Evolutionary conservation across 148 eudicot genomes (phyloP).

Genomic region (Silene latifolia): DNA sequence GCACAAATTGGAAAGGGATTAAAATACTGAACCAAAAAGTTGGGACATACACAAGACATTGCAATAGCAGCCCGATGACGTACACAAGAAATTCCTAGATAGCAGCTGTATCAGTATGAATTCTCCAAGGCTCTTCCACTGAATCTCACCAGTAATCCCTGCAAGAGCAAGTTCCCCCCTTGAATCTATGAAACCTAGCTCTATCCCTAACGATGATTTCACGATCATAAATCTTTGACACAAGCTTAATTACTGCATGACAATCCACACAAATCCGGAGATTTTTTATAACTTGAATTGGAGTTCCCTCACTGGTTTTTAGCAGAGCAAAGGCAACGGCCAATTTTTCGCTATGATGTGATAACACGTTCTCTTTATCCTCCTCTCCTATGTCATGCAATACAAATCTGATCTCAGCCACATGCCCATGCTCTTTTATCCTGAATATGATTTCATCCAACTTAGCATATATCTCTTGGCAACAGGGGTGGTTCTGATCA

Average conservation of each 20-base stretch:
- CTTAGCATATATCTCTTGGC: constrained; percentile 59
- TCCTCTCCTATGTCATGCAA: constrained; percentile 88
- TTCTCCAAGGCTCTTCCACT: neutral
- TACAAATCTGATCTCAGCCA: constrained; percentile 64
- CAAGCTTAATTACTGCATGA: constrained; percentile 69
- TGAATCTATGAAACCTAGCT: constrained; percentile 76
- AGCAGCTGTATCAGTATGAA: neutral
- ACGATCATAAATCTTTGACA: constrained; percentile 62
- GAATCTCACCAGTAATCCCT: constrained; percentile 45
- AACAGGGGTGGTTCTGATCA: constrained; percentile 51
- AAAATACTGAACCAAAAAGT: neutral
- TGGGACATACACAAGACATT: neutral
- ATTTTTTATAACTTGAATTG: constrained; percentile 72
- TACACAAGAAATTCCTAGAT: neutral
- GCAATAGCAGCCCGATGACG: neutral
- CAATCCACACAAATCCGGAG: constrained; percentile 93
- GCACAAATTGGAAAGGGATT: neutral
- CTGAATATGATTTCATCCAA: constrained; percentile 61
- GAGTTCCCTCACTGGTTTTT: constrained; percentile 38
- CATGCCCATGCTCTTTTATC: constrained; percentile 63
- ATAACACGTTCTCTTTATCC: constrained; percentile 72
- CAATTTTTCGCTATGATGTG: constrained; percentile 78
- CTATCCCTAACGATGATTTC: constrained; percentile 80
- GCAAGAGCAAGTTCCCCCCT: constrained; percentile 74
- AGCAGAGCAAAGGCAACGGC: constrained; percentile 86